phyloP scores from a whole-genome alignment of 2,329 filamentous ascomycete genomes.

The Nemania sp. region DNA sequence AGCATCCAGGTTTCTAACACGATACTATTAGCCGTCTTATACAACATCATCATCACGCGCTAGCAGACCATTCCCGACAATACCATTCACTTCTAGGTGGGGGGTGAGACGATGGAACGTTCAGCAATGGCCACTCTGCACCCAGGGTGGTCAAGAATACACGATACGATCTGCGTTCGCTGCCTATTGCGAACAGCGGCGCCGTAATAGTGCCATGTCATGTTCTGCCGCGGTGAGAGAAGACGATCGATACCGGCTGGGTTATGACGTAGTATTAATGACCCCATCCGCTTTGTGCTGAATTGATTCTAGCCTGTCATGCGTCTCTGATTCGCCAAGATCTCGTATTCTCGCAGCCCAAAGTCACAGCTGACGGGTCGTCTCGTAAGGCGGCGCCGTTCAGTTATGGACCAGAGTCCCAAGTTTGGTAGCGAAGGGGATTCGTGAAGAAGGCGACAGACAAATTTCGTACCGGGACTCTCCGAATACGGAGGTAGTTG shows the following conservation, averaged over 20 bases:
- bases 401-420: neutral
- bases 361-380: neutral
- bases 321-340: constrained; percentile 30
- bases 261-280: constrained; percentile 32
- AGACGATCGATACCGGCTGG: neutral
- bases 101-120: constrained; percentile 14
- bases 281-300: constrained; percentile 21
- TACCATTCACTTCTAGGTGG: neutral
- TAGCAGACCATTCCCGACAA: neutral
- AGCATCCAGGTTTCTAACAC: neutral
- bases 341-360: constrained; percentile 34
- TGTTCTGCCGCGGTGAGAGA: neutral
- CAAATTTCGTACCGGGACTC: neutral
- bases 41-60: neutral
- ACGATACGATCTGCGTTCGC: neutral
- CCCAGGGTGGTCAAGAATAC: neutral
- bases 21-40: constrained; percentile 2
- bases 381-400: neutral
- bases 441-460: neutral
- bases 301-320: constrained; percentile 6
- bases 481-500: neutral
- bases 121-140: neutral
- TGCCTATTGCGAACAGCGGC: constrained; percentile 13
- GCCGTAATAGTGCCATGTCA: constrained; percentile 12
- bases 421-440: neutral